These are phyloP conservation scores for Fraxinus cuspidata DNA, from an alignment of 257 asterid genomes.

Conservation along the genomic window DNA sequence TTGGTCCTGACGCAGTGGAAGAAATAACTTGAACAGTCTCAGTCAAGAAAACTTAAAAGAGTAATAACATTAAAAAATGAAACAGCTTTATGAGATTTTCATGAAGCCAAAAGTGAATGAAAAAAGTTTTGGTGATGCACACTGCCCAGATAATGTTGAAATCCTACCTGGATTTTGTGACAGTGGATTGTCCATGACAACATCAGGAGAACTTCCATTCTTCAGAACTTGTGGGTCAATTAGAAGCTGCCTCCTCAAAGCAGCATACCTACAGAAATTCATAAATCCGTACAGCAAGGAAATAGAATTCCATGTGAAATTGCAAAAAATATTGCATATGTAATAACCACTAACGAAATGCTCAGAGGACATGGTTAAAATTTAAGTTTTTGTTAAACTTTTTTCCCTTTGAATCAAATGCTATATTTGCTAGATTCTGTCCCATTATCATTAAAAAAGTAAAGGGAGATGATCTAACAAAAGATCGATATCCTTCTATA, in stretches of 20 bases:
- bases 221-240: not conserved
- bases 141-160: not conserved
- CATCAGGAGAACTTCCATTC: not conserved
- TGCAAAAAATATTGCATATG: not conserved
- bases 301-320: not conserved
- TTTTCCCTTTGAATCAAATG: not conserved
- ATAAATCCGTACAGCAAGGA: not conserved
- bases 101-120: not conserved
- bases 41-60: not conserved
- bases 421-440: not conserved
- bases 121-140: not conserved
- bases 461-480: not conserved
- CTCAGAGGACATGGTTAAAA: not conserved
- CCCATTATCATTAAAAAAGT: not conserved
- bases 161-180: conserved; percentile 51
- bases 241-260: conserved; percentile 3
- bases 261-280: not conserved
- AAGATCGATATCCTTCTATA: not conserved
- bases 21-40: not conserved
- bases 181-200: conserved; percentile 51
- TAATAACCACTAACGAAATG: not conserved
- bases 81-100: not conserved
- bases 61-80: not conserved
- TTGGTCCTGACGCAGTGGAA: not conserved
- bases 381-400: not conserved